A percentile compares a stretch with the other conserved stretches of the same genome.
phyloP scores from a whole-genome alignment of 257 asterid species.

The Solanum ahanhuiri region DNA sequence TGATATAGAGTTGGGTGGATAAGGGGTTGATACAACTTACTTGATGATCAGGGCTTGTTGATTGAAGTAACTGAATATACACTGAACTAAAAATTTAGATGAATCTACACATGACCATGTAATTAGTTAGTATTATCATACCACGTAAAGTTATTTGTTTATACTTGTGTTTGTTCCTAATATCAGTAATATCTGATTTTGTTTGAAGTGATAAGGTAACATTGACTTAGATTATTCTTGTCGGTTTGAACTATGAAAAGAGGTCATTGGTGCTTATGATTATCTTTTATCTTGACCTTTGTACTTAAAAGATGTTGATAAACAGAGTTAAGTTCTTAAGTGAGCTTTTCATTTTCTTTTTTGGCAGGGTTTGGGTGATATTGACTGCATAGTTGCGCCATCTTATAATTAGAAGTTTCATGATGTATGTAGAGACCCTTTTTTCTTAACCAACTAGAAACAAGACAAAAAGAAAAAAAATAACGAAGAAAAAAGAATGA shows the following conservation, averaged over 20 bases:
- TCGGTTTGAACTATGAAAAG: not conserved
- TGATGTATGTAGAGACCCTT: slow-evolving; percentile 11
- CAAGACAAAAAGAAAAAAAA: not conserved
- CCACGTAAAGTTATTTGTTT: not conserved
- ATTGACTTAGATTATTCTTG: not conserved
- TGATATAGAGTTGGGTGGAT: not conserved
- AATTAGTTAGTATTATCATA: not conserved
- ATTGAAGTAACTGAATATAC: not conserved
- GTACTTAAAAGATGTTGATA: not conserved
- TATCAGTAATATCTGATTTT: not conserved
- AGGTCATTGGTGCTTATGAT: not conserved
- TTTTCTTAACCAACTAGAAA: slow-evolving; percentile 2
- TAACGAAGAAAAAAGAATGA: slow-evolving; percentile 32
- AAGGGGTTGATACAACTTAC: not conserved
- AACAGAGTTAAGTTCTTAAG: not conserved
- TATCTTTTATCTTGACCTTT: not conserved
- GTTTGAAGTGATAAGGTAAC: not conserved
- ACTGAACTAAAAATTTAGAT: not conserved
- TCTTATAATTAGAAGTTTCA: slow-evolving; percentile 3
- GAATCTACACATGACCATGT: not conserved
- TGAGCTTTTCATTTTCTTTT: not conserved
- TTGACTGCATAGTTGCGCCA: slow-evolving; percentile 2
- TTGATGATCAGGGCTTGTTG: not conserved
- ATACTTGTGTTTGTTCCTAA: not conserved
- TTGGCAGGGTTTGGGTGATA: slow-evolving; percentile 75